Base-by-base conservation (phyloP, 768 basidiomycete genomes). In the Russula vinacea region DNA sequence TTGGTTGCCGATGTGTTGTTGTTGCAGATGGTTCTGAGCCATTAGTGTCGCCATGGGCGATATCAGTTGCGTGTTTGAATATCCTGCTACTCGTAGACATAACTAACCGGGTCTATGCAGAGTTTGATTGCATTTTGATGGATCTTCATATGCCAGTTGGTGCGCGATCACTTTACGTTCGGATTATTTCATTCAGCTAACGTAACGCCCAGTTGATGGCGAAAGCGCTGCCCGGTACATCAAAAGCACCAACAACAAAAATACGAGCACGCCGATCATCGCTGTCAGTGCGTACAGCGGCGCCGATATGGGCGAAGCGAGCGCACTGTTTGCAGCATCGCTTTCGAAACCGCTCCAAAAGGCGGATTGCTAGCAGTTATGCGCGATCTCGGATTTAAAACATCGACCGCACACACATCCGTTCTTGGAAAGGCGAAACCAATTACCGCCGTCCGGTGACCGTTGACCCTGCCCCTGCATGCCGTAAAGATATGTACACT, bases 161-260 rank as follows among this genome's bases (percentile, higher is more conserved):
- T 92, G 71, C 83, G 90, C 73, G n/a, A 40, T 51, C 51, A 19
- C 7, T 1, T 82, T 29, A 17, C 45, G 58, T 29, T 52, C 3
- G 24, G 32, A 8, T 33, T 64, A 26, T 45, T 26, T 11, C 33
- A 33, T 4, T 42, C 58, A 42, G 53, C 52, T 58, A 57, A 72
- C 47, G 47, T 13, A 32, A 60, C 60, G 6, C 5, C n/a, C 44
- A 86, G 93, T 98, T 70, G 94, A 94, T 72, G 97, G 96, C 42
- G 96, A 98, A 76, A 89, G 91, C 69, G 97, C 97, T 39, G 95
- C 97, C 13, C 83, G 94, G 60, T 98, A 97, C 77, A 96, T 99
- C 79, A 94, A 94, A 79, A 94, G 88, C 69, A 98, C 95, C 19
- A 93, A 92, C 74, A 94, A 92, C 80, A 95, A 89, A 78, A 98